Percentiles rank a stretch among this genome's conserved stretches.
These are phyloP conservation scores for Pinus albicaulis DNA, from an alignment of 75 land plant species.

Conservation along the genomic window DNA sequence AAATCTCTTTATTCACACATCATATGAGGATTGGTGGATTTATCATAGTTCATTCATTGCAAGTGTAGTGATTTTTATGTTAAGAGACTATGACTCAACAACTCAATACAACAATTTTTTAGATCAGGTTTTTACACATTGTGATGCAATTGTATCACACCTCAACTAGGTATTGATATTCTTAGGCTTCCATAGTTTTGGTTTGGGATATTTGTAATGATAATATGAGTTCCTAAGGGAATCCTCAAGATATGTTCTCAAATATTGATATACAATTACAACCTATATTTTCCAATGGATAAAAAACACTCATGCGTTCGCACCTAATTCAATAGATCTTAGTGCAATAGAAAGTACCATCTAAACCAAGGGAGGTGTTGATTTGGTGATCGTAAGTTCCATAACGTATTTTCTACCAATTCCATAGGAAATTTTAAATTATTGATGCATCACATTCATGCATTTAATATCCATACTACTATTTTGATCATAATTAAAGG, in stretches of 20 bases:
- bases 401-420: neutral
- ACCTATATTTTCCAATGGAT: conserved; percentile 10
- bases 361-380: neutral
- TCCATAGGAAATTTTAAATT: neutral
- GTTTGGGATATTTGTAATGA: conserved; percentile 12
- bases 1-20: too few species aligned
- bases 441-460: neutral
- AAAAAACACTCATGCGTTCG: conserved; percentile 8
- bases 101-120: conserved; percentile 7
- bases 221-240: conserved; percentile 5
- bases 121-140: conserved; percentile 5
- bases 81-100: neutral
- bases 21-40: neutral
- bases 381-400: neutral
- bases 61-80: conserved; percentile 2
- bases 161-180: conserved; percentile 7
- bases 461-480: neutral
- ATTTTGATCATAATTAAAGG: neutral
- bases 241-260: conserved; percentile 13
- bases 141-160: conserved; percentile 7
- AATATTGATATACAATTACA: conserved; percentile 6
- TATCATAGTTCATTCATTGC: neutral
- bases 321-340: neutral
- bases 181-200: conserved; percentile 6
- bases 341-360: neutral